Evolutionary conservation across 106 monocot species (phyloP).

Genomic region (Triglochin maritima): DNA sequence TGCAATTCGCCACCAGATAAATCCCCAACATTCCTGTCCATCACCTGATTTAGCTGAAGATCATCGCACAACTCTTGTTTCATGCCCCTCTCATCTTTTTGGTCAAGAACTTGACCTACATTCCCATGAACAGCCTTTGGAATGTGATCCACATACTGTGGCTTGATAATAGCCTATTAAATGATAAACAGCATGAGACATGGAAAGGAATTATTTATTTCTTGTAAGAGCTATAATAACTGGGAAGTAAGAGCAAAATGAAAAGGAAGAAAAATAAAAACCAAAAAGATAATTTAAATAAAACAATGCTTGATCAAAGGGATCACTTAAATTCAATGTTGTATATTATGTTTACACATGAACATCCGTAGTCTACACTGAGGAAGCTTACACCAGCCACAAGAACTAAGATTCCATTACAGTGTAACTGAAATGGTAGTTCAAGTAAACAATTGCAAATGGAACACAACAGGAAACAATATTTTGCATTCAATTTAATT

Average conservation of each 20-base stretch:
- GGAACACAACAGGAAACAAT: too few species aligned
- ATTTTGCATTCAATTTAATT: too few species aligned
- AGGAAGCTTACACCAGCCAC: too few species aligned
- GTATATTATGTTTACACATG: too few species aligned
- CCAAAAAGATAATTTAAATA: not conserved
- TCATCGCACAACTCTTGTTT: constrained; percentile 67
- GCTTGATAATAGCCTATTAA: constrained; percentile 86
- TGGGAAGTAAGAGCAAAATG: too few species aligned
- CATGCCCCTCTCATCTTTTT: constrained; percentile 79
- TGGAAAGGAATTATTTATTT: not conserved
- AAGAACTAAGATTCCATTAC: too few species aligned
- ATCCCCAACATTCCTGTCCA: constrained; percentile 93
- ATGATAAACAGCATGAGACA: not conserved
- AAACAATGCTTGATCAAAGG: not conserved
- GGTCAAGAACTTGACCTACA: constrained; percentile 88
- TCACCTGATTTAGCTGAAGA: constrained; percentile 89
- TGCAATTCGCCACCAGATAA: constrained; percentile 97
- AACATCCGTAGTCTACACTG: too few species aligned
- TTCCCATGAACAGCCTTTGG: constrained; percentile 98
- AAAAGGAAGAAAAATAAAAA: not conserved
- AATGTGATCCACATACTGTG: constrained; percentile 98
- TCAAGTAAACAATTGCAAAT: too few species aligned
- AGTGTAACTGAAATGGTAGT: too few species aligned
- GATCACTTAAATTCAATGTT: too few species aligned
- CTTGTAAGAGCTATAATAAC: too few species aligned